These are phyloP conservation scores for Knoxdaviesia capensis DNA, from an alignment of 2,329 filamentous ascomycete species.

Conservation along the genomic window DNA sequence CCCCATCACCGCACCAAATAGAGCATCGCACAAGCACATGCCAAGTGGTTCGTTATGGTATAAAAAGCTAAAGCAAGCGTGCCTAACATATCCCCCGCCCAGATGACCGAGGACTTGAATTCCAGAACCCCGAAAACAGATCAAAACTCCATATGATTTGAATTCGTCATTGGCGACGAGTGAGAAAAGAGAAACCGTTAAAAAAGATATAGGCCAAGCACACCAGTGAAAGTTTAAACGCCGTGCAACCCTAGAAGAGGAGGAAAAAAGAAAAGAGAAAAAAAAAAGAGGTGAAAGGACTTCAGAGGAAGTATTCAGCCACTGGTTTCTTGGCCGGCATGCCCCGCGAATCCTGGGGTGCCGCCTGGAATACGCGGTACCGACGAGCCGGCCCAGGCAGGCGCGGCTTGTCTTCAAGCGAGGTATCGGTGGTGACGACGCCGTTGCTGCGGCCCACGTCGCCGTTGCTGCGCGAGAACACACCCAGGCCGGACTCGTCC, in stretches of 20 bases:
- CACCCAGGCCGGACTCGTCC: slow-evolving; percentile 54
- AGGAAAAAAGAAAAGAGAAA: not conserved
- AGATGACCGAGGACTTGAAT: no score
- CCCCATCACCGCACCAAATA: no score
- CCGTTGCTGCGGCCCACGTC: slow-evolving; percentile 40
- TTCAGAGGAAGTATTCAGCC: slow-evolving; percentile 78
- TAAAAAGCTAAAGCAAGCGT: no score
- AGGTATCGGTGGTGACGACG: slow-evolving; percentile 10
- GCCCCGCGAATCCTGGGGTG: slow-evolving; percentile 82
- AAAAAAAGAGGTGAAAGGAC: not conserved
- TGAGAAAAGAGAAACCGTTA: no score
- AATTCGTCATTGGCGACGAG: no score
- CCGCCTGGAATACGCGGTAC: slow-evolving; percentile 91
- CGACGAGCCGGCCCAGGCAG: slow-evolving; percentile 57
- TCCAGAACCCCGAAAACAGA: no score
- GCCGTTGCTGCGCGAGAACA: slow-evolving; percentile 51
- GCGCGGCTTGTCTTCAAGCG: slow-evolving; percentile 17
- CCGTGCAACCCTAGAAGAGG: not conserved
- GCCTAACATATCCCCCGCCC: no score
- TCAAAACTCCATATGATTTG: no score
- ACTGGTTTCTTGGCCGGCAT: slow-evolving; percentile 99
- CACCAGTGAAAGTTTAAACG: no score
- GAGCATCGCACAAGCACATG: no score
- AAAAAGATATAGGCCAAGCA: no score
- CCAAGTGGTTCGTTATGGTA: no score